A percentile compares a stretch with the other conserved stretches of the same genome.
These are phyloP conservation scores for Aspergillus coremiiformis DNA, from an alignment of 495 filamentous ascomycete species.

Conservation along the genomic window DNA sequence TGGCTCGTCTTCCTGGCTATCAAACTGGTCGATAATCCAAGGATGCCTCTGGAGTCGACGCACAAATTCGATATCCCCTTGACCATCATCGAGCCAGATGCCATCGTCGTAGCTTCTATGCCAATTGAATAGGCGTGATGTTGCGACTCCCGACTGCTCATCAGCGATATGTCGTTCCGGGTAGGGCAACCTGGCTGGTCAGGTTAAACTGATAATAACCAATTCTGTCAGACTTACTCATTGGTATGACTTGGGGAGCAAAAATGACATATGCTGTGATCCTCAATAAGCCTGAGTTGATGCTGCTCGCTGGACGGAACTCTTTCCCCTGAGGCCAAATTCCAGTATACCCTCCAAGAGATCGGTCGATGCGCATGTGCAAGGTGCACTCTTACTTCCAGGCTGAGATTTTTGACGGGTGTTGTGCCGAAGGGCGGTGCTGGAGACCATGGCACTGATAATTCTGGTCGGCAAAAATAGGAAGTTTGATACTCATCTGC, in stretches of 20 bases:
- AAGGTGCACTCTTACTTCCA: conserved; percentile 9
- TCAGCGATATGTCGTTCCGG: conserved; percentile 6
- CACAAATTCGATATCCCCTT: conserved; percentile 7
- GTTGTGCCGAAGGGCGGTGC: conserved; percentile 10
- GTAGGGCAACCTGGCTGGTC: not conserved
- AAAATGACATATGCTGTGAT: not conserved
- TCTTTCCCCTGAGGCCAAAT: conserved; percentile 4
- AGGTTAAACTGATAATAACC: not conserved
- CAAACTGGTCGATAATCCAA: conserved; percentile 14
- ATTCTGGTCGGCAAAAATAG: conserved; percentile 6
- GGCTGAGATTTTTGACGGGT: conserved; percentile 6
- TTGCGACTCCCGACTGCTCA: conserved; percentile 9
- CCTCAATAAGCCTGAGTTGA: not conserved
- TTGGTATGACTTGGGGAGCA: not conserved
- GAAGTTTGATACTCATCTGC: conserved; percentile 10
- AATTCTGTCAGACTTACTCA: conserved; percentile 5
- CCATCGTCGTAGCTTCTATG: conserved; percentile 17
- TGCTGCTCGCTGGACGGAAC: conserved; percentile 4
- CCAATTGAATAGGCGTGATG: conserved; percentile 17
- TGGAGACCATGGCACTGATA: conserved; percentile 13
- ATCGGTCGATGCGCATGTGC: conserved; percentile 4
- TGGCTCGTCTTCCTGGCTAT: conserved; percentile 4
- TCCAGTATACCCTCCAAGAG: conserved; percentile 11
- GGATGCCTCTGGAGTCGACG: conserved; percentile 11
- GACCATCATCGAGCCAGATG: conserved; percentile 19